A percentile compares a stretch with the other conserved stretches of the same genome.
Evolutionary conservation across 2,329 filamentous ascomycete genomes (phyloP).

Genomic region (Fusarium odoratissimum): DNA sequence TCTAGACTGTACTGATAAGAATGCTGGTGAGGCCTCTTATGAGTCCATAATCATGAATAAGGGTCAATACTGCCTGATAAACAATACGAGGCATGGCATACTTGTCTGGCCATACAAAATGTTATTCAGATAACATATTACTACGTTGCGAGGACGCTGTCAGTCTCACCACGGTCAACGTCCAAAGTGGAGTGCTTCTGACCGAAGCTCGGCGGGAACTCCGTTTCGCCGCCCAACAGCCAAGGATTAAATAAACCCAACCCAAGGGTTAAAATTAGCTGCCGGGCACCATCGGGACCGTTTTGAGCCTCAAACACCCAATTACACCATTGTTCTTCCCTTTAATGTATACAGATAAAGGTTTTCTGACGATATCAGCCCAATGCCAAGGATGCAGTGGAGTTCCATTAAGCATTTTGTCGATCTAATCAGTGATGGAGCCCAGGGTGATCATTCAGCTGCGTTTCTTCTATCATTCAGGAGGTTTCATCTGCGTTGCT

Average conservation of each 20-base stretch:
- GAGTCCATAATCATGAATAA: background rate
- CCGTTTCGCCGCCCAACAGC: conserved; percentile 34
- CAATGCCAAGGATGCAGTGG: conserved; percentile 6
- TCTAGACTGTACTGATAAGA: conserved; percentile 4
- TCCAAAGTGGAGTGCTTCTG: conserved; percentile 16
- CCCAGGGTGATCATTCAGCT: background rate
- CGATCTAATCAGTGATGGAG: background rate
- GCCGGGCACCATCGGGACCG: conserved; percentile 21
- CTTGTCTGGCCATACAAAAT: background rate
- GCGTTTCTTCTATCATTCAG: background rate
- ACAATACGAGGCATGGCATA: background rate
- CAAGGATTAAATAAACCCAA: conserved; percentile 22
- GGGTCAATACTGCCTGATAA: background rate
- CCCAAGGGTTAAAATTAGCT: conserved; percentile 29
- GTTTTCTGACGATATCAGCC: background rate
- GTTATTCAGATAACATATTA: background rate
- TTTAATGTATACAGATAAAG: background rate
- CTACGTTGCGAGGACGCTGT: background rate
- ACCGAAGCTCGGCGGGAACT: conserved; percentile 23
- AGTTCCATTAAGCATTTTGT: background rate
- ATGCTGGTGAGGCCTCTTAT: conserved; percentile 20
- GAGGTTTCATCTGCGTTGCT: background rate
- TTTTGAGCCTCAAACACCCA: conserved; percentile 16
- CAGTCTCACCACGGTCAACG: conserved; percentile 5
- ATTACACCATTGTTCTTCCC: background rate